Evolutionary conservation across 2,329 filamentous ascomycete species (phyloP).

Genomic region (Tetracladium maxilliforme): DNA sequence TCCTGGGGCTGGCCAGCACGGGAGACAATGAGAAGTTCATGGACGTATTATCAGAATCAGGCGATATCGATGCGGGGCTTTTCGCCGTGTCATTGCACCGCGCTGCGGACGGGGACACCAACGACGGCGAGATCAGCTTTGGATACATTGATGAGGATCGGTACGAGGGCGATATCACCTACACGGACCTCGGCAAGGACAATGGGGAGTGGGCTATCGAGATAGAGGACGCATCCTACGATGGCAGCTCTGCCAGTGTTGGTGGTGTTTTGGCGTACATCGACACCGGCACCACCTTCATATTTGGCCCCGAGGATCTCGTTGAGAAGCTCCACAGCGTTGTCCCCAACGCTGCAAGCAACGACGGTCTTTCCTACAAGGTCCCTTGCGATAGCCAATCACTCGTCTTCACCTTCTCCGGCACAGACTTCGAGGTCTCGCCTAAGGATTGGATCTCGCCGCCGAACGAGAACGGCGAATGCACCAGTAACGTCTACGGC

Average conservation of each 20-base stretch:
- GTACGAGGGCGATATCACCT: constrained; percentile 54
- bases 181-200: constrained; percentile 36
- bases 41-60: too few relatives aligned
- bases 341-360: constrained; percentile 43
- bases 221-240: constrained; percentile 48
- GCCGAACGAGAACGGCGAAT: constrained; percentile 24
- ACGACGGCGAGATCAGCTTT: constrained; percentile 66
- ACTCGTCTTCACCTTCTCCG: constrained; percentile 54
- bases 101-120: constrained; percentile 39
- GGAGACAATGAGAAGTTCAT: constrained; percentile 3
- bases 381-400: constrained; percentile 58
- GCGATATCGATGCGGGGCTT: constrained; percentile 4
- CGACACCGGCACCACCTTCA: constrained; percentile 72
- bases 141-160: constrained; percentile 53
- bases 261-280: constrained; percentile 51
- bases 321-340: constrained; percentile 52
- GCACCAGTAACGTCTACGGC: constrained; percentile 63
- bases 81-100: constrained; percentile 61
- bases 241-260: constrained; percentile 41
- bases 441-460: constrained; percentile 55
- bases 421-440: constrained; percentile 49
- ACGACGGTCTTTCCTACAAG: constrained; percentile 46
- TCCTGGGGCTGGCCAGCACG: constrained; percentile 47
- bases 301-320: constrained; percentile 55
- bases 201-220: constrained; percentile 59